Percentiles rank a stretch among this genome's conserved stretches.
Conservation (phyloP, 257 asterid genomes). For the Penstemon newberryi region DNA sequence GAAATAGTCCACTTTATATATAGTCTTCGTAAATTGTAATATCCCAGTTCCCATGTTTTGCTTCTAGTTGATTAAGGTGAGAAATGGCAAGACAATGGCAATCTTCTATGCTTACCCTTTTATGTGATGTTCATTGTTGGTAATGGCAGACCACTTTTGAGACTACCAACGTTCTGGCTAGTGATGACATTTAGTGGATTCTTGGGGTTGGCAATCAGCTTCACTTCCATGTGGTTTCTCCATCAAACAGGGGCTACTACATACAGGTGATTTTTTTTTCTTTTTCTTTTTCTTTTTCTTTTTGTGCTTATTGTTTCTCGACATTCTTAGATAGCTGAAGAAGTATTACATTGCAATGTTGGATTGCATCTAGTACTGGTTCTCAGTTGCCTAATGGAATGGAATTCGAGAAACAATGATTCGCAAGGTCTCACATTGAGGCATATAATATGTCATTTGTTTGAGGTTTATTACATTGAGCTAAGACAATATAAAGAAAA, state of each 20-base stretch:
- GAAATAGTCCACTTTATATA: neutral
- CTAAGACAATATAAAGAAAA: too few relatives aligned
- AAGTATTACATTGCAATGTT: neutral
- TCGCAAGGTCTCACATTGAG: too few relatives aligned
- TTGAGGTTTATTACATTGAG: too few relatives aligned
- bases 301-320: neutral
- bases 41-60: neutral
- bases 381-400: too few relatives aligned
- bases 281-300: too few relatives aligned
- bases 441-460: too few relatives aligned
- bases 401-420: too few relatives aligned
- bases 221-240: conserved; percentile 97
- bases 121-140: conserved; percentile 40
- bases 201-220: conserved; percentile 86
- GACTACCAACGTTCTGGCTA: conserved; percentile 76
- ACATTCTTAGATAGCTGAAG: neutral
- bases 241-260: conserved; percentile 96
- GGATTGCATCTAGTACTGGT: neutral
- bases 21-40: neutral
- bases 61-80: neutral
- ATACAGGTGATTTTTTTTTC: conserved; percentile 51
- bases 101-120: conserved; percentile 39
- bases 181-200: conserved; percentile 86
- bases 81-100: neutral
- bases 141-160: conserved; percentile 68